Evolutionary conservation across 1,284 basidiomycete species (phyloP), one percentile per base, ranked within the genome.

Genomic region (Puccinia sorghi): DNA sequence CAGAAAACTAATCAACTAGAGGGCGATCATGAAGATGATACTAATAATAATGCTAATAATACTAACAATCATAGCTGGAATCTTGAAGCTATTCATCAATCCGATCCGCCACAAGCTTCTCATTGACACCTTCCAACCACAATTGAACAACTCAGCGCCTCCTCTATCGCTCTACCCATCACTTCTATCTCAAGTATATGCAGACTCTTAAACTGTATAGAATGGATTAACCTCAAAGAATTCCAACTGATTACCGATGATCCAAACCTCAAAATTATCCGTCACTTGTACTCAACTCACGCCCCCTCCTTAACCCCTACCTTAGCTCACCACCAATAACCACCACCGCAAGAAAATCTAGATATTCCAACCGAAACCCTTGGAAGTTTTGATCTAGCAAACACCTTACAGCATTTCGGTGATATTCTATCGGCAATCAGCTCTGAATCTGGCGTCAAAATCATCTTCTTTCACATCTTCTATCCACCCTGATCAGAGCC

Each of bases 141-240:
- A 17, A 66, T 76, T 32, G 63, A 76, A 76, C 73, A 76, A 57
- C 63, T 76, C n/a, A 76, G 73, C 22, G 61, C 73, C 52, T 76
- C 73, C 17, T 76, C 73, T 32, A 76, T 76, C 73, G 46, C 73
- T 52, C 52, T 76, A 57, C 73, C 73, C 1, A 76, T 76, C 63
- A 76, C 73, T 27, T 76, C 73, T 7, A 76, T 76, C 63, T 76
- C 73, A 56, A 76, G 73, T 25, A 76, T 76, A 37, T 76, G 73
- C 63, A 64, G 73, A 56, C 48, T 76, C 32, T 57, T 76, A 15
- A 76, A 66, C 32, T 76, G 73, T 57, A 50, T 76, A 1, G 73
- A 76, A 67, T 76, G 73, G 73, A 76, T 76, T 52, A 76, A 76
- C 41, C 48, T 67, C 61, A 76, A 56, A 76, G 73, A 54, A 25